A percentile compares a stretch with the other conserved stretches of the same genome.
These are phyloP conservation scores for Westerdykella aurantiaca DNA, from an alignment of 2,329 filamentous ascomycete genomes.

Conservation along the genomic window DNA sequence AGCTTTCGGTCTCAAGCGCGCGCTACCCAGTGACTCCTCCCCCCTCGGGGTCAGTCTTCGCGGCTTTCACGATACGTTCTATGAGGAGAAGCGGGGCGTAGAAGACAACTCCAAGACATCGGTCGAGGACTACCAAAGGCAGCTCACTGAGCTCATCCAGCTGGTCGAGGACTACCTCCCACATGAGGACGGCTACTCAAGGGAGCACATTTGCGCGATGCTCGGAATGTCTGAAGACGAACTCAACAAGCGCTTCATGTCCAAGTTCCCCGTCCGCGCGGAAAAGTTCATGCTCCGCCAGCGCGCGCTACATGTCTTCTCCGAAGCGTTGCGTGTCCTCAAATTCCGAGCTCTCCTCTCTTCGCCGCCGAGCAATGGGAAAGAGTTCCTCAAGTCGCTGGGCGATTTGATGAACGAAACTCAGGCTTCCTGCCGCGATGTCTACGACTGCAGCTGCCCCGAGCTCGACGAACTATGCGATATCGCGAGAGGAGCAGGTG, in stretches of 20 bases:
- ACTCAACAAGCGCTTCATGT: conserved; percentile 73
- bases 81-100: conserved; percentile 49
- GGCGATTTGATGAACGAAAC: conserved; percentile 84
- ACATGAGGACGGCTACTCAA: conserved; percentile 78
- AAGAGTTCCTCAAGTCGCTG: conserved; percentile 65
- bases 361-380: conserved; percentile 41
- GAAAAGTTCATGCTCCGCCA: conserved; percentile 83
- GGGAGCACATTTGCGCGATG: conserved; percentile 71
- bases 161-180: conserved; percentile 66
- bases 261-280: conserved; percentile 81
- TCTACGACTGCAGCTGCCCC: conserved; percentile 87
- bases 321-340: conserved; percentile 79
- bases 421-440: conserved; percentile 76
- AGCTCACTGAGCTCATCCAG: conserved; percentile 67
- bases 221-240: conserved; percentile 65
- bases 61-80: conserved; percentile 81
- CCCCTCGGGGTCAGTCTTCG: conserved; percentile 78
- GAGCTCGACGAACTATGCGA: conserved; percentile 86
- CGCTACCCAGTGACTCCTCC: conserved; percentile 69
- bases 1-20: conserved; percentile 50
- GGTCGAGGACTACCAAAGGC: conserved; percentile 46
- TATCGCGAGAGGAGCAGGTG: conserved; percentile 71
- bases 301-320: conserved; percentile 84
- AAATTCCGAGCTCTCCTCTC: conserved; percentile 73
- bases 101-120: conserved; percentile 45